These are phyloP conservation scores for Tylopilus sp. DNA, from an alignment of 768 basidiomycete species.

Conservation along the genomic window DNA sequence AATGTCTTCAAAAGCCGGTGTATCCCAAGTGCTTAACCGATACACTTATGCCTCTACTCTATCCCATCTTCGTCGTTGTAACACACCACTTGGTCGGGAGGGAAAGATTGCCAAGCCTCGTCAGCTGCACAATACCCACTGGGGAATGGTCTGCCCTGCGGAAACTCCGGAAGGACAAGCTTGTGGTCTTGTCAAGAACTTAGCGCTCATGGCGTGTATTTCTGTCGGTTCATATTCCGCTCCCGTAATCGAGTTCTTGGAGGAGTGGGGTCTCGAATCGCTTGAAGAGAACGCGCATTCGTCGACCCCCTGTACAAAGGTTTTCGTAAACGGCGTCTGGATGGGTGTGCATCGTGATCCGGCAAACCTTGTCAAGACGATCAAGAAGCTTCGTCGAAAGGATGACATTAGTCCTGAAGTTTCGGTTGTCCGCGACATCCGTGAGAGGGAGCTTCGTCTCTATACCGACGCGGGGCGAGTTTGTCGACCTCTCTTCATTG, in stretches of 20 bases:
- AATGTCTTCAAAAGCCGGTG: slow-evolving; percentile 96
- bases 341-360: slow-evolving; percentile 98
- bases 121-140: slow-evolving; percentile 98
- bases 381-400: slow-evolving; percentile 88
- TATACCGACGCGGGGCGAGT: slow-evolving; percentile 98
- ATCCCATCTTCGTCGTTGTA: slow-evolving; percentile 96
- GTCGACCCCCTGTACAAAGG: slow-evolving; percentile 82
- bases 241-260: slow-evolving; percentile 96
- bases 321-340: slow-evolving; percentile 99
- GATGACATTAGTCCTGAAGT: slow-evolving; percentile 96
- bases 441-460: slow-evolving; percentile 89
- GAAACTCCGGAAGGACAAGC: slow-evolving; percentile 99
- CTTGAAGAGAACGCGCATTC: slow-evolving; percentile 91
- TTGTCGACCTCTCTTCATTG: slow-evolving; percentile 95
- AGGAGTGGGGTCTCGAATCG: slow-evolving; percentile 97
- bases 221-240: slow-evolving; percentile 96
- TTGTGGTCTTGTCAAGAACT: slow-evolving; percentile 97
- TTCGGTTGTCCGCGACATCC: slow-evolving; percentile 95
- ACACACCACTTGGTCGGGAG: slow-evolving; percentile 96
- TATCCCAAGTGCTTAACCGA: slow-evolving; percentile 96
- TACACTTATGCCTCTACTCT: slow-evolving; percentile 99
- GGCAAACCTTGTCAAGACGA: slow-evolving; percentile 85
- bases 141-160: slow-evolving; percentile 99
- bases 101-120: slow-evolving; percentile 99
- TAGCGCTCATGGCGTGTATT: slow-evolving; percentile 96